Evolutionary conservation across 352 stramenopile species (phyloP), one percentile per base, ranked within the genome.

Genomic region (Globisporangium ultimum): DNA sequence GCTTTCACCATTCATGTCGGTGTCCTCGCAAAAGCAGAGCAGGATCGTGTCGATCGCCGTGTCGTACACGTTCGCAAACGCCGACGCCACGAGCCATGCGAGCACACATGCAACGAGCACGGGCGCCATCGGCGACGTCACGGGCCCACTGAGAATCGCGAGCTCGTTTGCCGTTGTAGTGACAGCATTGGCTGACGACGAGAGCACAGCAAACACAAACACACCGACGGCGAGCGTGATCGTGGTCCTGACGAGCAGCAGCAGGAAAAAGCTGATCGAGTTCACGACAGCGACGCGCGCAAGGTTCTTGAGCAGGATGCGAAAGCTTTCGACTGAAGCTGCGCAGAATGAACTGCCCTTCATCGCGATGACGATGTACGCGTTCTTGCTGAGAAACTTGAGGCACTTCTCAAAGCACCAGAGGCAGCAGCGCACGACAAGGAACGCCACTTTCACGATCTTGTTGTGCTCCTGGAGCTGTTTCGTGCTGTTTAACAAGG

Each of bases 351-450:
- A 89, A 48, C 63, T 73, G n/a, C 84, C 81, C 24, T 84, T 74
- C 69, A 91, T 91, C 20, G 84, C 86, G 60, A 96, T 84, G 41
- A 95, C 54, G 48, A 98, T 97, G 71, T 98, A 98, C 14, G 91
- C 89, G 78, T 99, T 99, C 67, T 97, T 98, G 68, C 97, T 98
- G 32, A 99, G 70, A 64, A 99, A 99, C 65, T 98, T 98, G 68
- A 99, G 88, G 62, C 92, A 97, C 62, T 98, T 98, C 53, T 96
- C 84, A 48, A 97, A 87, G 73, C 95, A 99, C 85, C 91, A 98
- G 51, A 99, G 77, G 67, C 88, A 98, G 89, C 98, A 84, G 75
- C 86, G 71, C 22, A 91, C 63, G 5, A 61, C 61, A 46, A 92
- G 22, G 24, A 97, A 84, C 11, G 97, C 71, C 60, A 96, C 87